A percentile compares a stretch with the other conserved stretches of the same genome.
These are phyloP conservation scores for Pseudonitzschia multiseries DNA, from an alignment of 108 stramenopile genomes.

Conservation along the genomic window DNA sequence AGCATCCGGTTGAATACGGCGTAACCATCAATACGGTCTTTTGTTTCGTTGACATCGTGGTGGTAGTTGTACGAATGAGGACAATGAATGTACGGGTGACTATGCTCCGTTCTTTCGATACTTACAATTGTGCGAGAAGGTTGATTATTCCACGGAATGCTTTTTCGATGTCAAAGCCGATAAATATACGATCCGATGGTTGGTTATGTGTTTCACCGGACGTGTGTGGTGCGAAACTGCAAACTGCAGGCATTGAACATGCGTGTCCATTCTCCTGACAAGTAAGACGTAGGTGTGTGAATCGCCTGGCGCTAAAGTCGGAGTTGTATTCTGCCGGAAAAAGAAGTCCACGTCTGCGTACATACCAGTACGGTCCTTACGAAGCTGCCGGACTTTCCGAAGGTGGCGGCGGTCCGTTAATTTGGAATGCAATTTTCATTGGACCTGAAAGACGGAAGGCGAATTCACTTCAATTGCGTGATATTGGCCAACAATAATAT, in stretches of 20 bases:
- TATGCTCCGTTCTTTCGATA: no score
- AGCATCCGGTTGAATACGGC: constrained; percentile 83
- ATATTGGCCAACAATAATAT: no score
- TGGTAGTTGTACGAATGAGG: background rate
- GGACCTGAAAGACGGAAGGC: no score
- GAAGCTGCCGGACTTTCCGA: no score
- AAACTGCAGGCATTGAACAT: background rate
- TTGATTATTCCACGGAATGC: background rate
- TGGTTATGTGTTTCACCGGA: background rate
- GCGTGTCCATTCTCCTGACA: background rate
- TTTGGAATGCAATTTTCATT: no score
- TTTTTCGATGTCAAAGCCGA: background rate
- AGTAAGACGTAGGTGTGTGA: background rate
- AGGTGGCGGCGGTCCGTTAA: no score
- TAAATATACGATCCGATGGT: background rate
- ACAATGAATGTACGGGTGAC: no score
- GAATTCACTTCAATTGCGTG: no score
- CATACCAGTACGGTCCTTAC: no score
- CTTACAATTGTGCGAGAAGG: no score
- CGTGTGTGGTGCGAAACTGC: background rate
- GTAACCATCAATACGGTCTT: constrained; percentile 70
- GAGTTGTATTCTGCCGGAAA: background rate
- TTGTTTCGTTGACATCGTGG: constrained; percentile 5
- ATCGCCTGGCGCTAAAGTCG: background rate
- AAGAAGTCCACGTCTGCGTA: no score